Base-by-base conservation (phyloP, 768 basidiomycete genomes). In the Collybiopsis luxurians region DNA sequence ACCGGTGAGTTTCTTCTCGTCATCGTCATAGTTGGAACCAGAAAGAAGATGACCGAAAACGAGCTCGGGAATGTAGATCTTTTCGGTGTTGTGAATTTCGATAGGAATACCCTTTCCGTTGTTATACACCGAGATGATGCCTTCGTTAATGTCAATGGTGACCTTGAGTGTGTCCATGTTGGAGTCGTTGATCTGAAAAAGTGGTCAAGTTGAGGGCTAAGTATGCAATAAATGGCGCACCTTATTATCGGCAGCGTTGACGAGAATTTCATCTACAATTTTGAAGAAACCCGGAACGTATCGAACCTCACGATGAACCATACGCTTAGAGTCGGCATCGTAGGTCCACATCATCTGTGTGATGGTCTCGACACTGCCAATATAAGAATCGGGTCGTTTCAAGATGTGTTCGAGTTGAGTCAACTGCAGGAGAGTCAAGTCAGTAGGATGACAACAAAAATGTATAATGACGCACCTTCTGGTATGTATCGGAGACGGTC, bases 161-260 rank as follows among this genome's bases (percentile, higher is more conserved):
- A 98, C 81, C 70, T 95, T 97, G 64, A 99, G 76, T 9, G 86
- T 83, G 73, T 96, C 90, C 97, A 99, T 99, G 54, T 69, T 84
- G 2, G 83, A 51, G 69, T 98, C 96, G 61, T 96, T 98, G 65
- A 96, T 90, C 96, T 99, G 52, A 23, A 6, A 49, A 44, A 24
- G 23, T 23, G 15, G 26, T n/a, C 23, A 59, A 19, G 24, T 9
- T 28, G 21, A 15, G 15, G 28, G 24, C 4, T 17, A 21, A 6
- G 4, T 12, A 38, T 13, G 13, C 11, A n/a, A 11, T 28, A 50
- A 31, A 26, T n/a, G 0, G 70, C 78, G 55, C 60, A 92, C 96
- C 87, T 99, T 99, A 75, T 98, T 97, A 70, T 99, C 97, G 3
- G 97, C 97, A 21, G 97, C 97, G 71, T 99, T 99, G 64, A 99